Conservation (phyloP, 2,329 filamentous ascomycete species). For the Xylariaceae sp. region DNA sequence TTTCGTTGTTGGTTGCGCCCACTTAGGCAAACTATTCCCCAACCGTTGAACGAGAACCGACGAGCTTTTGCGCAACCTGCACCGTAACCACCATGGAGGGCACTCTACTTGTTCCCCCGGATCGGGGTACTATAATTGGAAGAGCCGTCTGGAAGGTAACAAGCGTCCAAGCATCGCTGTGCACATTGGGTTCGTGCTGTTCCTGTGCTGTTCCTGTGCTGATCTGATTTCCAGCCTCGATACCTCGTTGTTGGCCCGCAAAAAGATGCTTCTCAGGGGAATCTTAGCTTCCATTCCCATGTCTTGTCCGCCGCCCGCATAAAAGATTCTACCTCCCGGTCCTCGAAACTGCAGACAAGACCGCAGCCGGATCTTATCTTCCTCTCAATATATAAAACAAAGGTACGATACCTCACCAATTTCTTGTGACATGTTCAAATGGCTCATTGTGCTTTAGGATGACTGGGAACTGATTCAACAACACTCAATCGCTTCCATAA, state of each 20-base stretch:
- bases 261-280: conserved; percentile 41
- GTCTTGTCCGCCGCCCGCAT: conserved; percentile 43
- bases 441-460: conserved; percentile 42
- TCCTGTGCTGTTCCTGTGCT: conserved; percentile 19
- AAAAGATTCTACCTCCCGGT: conserved; percentile 41
- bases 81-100: conserved; percentile 49
- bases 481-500: conserved; percentile 54
- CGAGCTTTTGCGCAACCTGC: conserved; percentile 22
- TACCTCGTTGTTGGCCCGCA: conserved; percentile 58
- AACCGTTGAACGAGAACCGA: conserved; percentile 8
- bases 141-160: conserved; percentile 56
- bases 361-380: conserved; percentile 47
- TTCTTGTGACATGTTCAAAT: conserved; percentile 6
- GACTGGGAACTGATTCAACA: conserved; percentile 59
- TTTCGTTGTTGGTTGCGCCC: conserved; percentile 26
- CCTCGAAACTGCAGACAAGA: conserved; percentile 42
- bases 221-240: conserved; percentile 50
- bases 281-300: conserved; percentile 45
- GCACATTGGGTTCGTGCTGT: conserved; percentile 7
- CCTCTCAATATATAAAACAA: conserved; percentile 59
- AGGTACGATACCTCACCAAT: conserved; percentile 42
- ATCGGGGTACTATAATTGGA: conserved; percentile 55
- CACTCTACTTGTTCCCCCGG: conserved; percentile 52
- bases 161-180: conserved; percentile 3
- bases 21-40: conserved; percentile 12